These are phyloP conservation scores for Pichia insulana DNA, from an alignment of 805 yeast species.

Conservation along the genomic window DNA sequence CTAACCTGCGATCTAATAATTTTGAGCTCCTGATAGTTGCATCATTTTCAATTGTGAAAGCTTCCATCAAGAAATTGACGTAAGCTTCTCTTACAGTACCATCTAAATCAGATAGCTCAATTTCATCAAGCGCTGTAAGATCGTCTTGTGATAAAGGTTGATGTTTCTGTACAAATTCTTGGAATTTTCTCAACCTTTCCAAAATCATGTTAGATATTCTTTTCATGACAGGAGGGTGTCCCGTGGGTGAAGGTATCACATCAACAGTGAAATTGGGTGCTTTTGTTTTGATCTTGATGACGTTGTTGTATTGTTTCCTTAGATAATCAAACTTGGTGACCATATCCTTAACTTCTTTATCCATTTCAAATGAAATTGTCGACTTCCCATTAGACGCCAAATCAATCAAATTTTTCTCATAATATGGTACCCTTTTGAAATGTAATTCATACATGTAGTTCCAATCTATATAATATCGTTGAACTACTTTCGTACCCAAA, in stretches of 20 bases:
- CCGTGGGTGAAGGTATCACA: constrained; percentile 17
- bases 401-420: background rate
- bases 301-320: constrained; percentile 11
- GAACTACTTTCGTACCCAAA: background rate
- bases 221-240: constrained; percentile 15
- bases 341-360: background rate
- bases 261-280: constrained; percentile 11
- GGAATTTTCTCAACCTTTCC: constrained; percentile 12
- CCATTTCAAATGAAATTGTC: background rate
- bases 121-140: constrained; percentile 12
- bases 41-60: constrained; percentile 13
- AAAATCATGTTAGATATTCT: constrained; percentile 15
- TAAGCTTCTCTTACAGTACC: constrained; percentile 12
- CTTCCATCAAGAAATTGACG: constrained; percentile 9
- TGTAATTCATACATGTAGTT: background rate
- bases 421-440: background rate
- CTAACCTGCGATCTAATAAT: constrained; percentile 4
- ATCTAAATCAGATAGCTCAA: constrained; percentile 3
- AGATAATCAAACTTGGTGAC: constrained; percentile 2
- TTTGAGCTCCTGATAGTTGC: constrained; percentile 11
- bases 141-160: constrained; percentile 16
- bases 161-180: constrained; percentile 8
- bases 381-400: background rate
- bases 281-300: constrained; percentile 10
- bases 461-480: background rate